Conservation (phyloP, 257 asterid species). For the Nicotiana otophora region DNA sequence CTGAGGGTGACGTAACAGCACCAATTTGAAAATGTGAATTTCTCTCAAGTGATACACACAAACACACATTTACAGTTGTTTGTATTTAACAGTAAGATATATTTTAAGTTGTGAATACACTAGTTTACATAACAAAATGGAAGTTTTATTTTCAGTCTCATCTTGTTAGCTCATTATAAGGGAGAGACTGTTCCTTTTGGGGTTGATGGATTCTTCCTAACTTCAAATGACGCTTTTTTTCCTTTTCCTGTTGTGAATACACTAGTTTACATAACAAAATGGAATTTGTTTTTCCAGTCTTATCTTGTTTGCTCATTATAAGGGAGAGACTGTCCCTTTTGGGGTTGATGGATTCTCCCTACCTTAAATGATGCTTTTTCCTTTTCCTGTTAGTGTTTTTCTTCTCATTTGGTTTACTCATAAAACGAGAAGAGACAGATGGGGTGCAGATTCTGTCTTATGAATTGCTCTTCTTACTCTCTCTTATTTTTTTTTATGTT, state of each 20-base stretch:
- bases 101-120: background rate
- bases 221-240: background rate
- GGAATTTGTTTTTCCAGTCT: background rate
- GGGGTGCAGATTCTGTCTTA: background rate
- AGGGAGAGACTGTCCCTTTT: background rate
- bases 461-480: background rate
- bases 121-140: background rate
- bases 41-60: background rate
- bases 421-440: background rate
- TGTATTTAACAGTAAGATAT: background rate
- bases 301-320: too few relatives aligned
- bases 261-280: background rate
- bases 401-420: background rate
- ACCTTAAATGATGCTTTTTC: background rate
- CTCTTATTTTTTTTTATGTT: background rate
- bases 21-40: background rate
- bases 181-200: background rate
- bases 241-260: background rate
- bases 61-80: background rate
- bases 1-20: background rate
- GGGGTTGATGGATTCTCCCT: background rate
- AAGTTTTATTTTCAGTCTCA: background rate
- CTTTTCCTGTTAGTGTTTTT: background rate
- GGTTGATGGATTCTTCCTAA: background rate
- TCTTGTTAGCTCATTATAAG: background rate